A percentile compares a stretch with the other conserved stretches of the same genome.
These are phyloP conservation scores for Backusella australiensis DNA, from an alignment of 192 early-diverging fungal genomes.

Conservation along the genomic window DNA sequence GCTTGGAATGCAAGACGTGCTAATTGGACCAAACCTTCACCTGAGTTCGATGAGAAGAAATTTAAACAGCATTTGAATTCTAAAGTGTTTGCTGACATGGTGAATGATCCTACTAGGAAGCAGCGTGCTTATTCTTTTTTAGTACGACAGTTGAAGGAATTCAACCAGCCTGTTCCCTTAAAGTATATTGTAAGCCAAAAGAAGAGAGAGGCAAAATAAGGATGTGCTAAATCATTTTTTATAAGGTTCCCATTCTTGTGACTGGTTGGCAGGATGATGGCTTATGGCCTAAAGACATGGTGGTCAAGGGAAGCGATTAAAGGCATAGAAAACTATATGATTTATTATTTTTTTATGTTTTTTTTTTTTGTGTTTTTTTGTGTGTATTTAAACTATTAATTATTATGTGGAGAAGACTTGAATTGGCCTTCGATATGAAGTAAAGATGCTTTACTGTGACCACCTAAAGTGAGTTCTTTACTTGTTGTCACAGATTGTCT, in stretches of 20 bases:
- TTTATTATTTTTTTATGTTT: not conserved
- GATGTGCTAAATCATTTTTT: slow-evolving; percentile 6
- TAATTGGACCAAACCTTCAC: slow-evolving; percentile 39
- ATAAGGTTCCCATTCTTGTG: slow-evolving; percentile 49
- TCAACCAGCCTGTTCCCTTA: slow-evolving; percentile 47
- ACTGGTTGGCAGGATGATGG: slow-evolving; percentile 58
- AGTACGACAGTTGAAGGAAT: slow-evolving; percentile 39
- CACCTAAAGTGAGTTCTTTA: slow-evolving; percentile 34
- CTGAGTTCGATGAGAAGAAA: slow-evolving; percentile 27
- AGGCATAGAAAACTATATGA: not conserved
- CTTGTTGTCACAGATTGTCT: slow-evolving; percentile 35
- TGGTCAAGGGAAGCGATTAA: slow-evolving; percentile 21
- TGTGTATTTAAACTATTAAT: not conserved
- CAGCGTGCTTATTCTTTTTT: slow-evolving; percentile 45
- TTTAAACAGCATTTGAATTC: slow-evolving; percentile 30
- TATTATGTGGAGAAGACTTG: slow-evolving; percentile 11
- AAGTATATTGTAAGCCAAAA: slow-evolving; percentile 41
- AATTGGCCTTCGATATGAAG: slow-evolving; percentile 46
- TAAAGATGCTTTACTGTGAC: slow-evolving; percentile 39
- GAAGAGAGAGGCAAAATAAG: not conserved
- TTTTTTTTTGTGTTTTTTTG: not conserved
- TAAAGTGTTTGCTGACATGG: not conserved
- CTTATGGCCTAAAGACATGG: slow-evolving; percentile 45
- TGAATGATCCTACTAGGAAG: slow-evolving; percentile 28
- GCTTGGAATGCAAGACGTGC: slow-evolving; percentile 48